phyloP scores from a whole-genome alignment of 495 filamentous ascomycete species.

The Lophiostoma macrostomum region DNA sequence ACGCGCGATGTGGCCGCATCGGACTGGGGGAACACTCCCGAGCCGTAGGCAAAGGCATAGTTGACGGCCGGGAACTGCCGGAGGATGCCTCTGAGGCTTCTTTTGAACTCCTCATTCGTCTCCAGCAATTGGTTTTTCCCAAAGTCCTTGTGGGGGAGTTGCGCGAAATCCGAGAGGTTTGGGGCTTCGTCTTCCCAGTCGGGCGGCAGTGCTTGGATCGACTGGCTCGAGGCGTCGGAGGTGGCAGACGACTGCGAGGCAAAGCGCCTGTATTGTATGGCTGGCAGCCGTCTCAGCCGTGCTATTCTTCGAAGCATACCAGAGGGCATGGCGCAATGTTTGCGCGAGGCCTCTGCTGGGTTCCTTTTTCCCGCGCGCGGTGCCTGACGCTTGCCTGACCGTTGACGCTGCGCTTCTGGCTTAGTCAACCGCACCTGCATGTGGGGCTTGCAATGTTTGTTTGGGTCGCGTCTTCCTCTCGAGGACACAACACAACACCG shows the following conservation, averaged over 20 bases:
- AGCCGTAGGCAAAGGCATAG: conserved; percentile 96
- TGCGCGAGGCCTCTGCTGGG: too few species aligned
- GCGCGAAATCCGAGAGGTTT: conserved; percentile 58
- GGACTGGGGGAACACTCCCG: conserved; percentile 86
- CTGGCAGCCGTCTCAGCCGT: too few species aligned
- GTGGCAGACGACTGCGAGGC: not conserved
- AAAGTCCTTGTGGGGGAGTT: conserved; percentile 83
- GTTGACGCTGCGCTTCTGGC: too few species aligned
- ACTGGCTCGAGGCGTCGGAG: not conserved
- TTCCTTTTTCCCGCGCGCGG: too few species aligned
- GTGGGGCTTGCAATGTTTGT: too few species aligned
- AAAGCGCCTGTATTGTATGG: not conserved
- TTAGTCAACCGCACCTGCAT: too few species aligned
- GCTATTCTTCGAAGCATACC: too few species aligned
- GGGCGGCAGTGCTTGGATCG: conserved; percentile 37
- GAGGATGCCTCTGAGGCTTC: conserved; percentile 78
- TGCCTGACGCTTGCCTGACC: too few species aligned
- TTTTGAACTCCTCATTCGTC: conserved; percentile 91
- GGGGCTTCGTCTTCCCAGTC: conserved; percentile 66
- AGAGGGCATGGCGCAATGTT: too few species aligned
- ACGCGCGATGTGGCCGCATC: conserved; percentile 44
- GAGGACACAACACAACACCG: too few species aligned
- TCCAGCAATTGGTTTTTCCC: conserved; percentile 94
- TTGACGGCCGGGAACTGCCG: conserved; percentile 95
- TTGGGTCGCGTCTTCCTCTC: too few species aligned